Evolutionary conservation across 495 filamentous ascomycete species (phyloP), one percentile per base, ranked within the genome.

Genomic region (Aspergillus heteromorphus): DNA sequence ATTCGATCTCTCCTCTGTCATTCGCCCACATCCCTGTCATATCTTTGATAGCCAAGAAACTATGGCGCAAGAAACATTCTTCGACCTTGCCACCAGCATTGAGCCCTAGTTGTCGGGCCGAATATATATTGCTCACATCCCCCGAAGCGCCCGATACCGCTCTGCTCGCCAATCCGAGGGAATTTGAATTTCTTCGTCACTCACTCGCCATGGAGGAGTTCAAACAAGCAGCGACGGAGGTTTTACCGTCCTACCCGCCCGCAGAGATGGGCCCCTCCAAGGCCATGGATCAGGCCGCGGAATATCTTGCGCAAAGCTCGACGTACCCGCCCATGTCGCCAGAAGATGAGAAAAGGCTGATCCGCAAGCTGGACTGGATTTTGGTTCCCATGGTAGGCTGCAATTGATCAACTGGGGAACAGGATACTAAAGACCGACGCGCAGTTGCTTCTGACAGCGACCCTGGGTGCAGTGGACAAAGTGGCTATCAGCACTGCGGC

Each of bases 321-420:
- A 21, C 90, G 88, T 87, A 13, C 78, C 83, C 18, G 89, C 72
- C 65, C 89, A 86, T 57, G 91, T 91, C 51, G 88, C 87, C 57
- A 78, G 79, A n/a, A 86, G 87, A 0, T 85, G 73, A 21, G 82
- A 84, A 29, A 19, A 51, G n/a, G 30, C 68, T 92, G 87, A 67
- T 91, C 88, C 40, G 87, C 84, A 60, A 91, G 89, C 36, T 86
- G 80, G 13, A 96, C 75, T 59, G 88, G 41, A 53, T 53, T 16
- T 41, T 53, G 10, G 19, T 53, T 6, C 51, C 51, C 2, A 53
- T 53, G 51, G 51, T 53, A 16, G 27, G 43, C 1, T 16, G 43
- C 8, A 2, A 16, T 17, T 23, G 30, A 13, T 8, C 20, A 23
- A 20, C 30, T 34, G 18, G 17, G 16, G 4, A 25, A 11, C 13